Percentiles rank a stretch among this genome's conserved stretches.
Conservation (phyloP, 108 stramenopile genomes). For the Skeletonema menzelii region DNA sequence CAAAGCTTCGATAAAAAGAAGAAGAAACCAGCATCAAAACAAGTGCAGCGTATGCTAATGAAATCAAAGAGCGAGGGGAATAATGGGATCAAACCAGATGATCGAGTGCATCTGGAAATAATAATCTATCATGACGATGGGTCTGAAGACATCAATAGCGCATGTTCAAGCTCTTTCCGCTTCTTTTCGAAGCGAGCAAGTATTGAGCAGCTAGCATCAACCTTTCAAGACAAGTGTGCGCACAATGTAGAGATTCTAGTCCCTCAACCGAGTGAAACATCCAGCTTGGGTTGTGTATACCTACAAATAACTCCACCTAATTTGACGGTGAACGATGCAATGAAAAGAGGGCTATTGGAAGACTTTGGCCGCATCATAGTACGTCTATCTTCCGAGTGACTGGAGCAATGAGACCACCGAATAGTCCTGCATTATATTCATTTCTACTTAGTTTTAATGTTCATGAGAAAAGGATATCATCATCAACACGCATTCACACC, state of each 20-base stretch:
- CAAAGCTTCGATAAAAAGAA: slow-evolving; percentile 29
- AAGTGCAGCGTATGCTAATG: slow-evolving; percentile 74
- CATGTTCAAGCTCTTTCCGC: slow-evolving; percentile 14
- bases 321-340: not conserved
- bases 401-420: not conserved
- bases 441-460: not conserved
- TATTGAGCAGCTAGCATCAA: not conserved
- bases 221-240: not conserved
- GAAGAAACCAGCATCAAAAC: slow-evolving; percentile 60
- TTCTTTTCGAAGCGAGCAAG: slow-evolving; percentile 50
- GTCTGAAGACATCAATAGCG: not conserved
- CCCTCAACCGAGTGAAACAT: not conserved
- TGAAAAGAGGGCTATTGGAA: not conserved
- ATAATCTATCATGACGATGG: slow-evolving; percentile 36
- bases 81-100: slow-evolving; percentile 50
- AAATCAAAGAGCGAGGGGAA: slow-evolving; percentile 74
- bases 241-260: not conserved
- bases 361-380: not conserved
- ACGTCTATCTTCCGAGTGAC: not conserved
- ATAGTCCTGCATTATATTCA: not conserved
- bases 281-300: not conserved
- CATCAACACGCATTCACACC: not conserved
- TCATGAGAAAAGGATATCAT: not conserved
- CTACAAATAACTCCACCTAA: not conserved
- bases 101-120: slow-evolving; percentile 72